Percentiles rank a stretch among this genome's conserved stretches.
Conservation (phyloP, 148 eudicot species). For the Rhododendron molle region DNA sequence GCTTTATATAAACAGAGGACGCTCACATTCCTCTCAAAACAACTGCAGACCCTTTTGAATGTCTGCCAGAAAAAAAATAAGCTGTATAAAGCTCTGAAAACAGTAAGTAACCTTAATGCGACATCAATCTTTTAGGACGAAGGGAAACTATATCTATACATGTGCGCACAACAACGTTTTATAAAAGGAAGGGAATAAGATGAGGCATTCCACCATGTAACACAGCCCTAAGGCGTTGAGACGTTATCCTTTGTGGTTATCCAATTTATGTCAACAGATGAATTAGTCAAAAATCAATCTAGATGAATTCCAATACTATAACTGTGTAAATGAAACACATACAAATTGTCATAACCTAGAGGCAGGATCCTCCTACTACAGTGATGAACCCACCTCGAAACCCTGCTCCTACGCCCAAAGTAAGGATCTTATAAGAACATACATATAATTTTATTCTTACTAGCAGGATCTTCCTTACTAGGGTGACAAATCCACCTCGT, state of each 20-base stretch:
- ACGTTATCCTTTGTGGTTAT: neutral
- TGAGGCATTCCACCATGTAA: neutral
- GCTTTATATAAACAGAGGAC: neutral
- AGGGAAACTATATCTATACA: neutral
- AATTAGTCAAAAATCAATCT: neutral
- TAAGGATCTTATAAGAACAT: too few relatives aligned
- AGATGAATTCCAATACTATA: neutral
- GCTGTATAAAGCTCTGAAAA: neutral
- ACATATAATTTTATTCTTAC: neutral
- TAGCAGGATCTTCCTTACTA: neutral
- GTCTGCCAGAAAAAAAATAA: conserved; percentile 5
- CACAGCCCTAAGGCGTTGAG: neutral
- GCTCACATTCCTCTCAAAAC: neutral
- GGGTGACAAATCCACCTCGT: neutral
- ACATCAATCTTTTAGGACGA: neutral
- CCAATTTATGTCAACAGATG: neutral
- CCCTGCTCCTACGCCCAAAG: too few relatives aligned
- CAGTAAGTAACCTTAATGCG: neutral
- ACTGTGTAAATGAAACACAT: neutral
- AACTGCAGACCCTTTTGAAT: neutral
- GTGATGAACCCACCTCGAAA: neutral
- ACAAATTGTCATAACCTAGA: neutral
- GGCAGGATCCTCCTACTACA: neutral
- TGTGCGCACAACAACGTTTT: neutral
- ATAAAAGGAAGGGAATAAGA: neutral